A percentile compares a stretch with the other conserved stretches of the same genome.
Evolutionary conservation across 495 filamentous ascomycete species (phyloP).

Genomic region (Terfezia claveryi): DNA sequence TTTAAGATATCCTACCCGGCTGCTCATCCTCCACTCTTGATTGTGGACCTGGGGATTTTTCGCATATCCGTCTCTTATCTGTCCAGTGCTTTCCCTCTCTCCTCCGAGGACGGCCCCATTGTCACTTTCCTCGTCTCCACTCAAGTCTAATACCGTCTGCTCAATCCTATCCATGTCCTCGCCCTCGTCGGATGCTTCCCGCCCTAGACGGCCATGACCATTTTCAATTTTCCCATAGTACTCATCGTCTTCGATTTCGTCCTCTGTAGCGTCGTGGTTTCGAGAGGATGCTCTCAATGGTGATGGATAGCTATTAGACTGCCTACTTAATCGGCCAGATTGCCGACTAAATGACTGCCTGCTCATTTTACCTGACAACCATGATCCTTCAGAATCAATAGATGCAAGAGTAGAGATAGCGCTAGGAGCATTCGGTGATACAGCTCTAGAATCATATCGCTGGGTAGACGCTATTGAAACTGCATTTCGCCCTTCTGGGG

Average conservation of each 20-base stretch:
- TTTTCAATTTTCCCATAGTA: conserved; percentile 17
- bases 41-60: not conserved
- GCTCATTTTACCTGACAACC: conserved; percentile 14
- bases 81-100: not conserved
- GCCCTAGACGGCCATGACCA: not conserved
- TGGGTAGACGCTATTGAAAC: not conserved
- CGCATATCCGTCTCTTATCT: not conserved
- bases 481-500: not conserved
- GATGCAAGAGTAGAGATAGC: conserved; percentile 19
- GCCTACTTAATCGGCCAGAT: not conserved
- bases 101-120: conserved; percentile 2
- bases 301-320: conserved; percentile 8
- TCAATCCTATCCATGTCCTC: conserved; percentile 8
- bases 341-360: not conserved
- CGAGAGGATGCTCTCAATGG: conserved; percentile 15
- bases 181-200: not conserved
- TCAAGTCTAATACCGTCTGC: conserved; percentile 11
- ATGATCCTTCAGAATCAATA: conserved; percentile 19
- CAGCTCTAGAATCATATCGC: conserved; percentile 13
- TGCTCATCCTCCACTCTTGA: not conserved
- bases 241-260: conserved; percentile 14
- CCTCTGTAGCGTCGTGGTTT: conserved; percentile 15
- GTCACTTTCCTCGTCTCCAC: conserved; percentile 13
- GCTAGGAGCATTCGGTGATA: conserved; percentile 11
- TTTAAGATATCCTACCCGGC: not conserved